Conservation (phyloP, 2,329 filamentous ascomycete species). For the Fusarium gaditjirri region DNA sequence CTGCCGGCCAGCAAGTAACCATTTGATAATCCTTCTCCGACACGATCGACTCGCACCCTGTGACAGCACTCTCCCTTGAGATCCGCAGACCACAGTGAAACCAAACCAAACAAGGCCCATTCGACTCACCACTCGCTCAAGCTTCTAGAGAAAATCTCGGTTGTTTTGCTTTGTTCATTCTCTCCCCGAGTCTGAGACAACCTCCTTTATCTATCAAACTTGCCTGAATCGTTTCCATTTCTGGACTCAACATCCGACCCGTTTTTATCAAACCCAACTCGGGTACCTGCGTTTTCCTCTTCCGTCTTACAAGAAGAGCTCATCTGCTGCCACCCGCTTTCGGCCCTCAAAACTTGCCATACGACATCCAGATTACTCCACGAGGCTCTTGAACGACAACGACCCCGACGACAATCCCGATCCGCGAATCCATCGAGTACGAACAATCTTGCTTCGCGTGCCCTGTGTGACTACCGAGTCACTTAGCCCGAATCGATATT, state of each 20-base stretch:
- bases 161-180: constrained; percentile 37
- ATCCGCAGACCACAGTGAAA: constrained; percentile 29
- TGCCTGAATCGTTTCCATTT: constrained; percentile 37
- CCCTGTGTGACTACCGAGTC: constrained; percentile 12
- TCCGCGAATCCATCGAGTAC: constrained; percentile 20
- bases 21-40: constrained; percentile 15
- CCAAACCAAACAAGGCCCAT: constrained; percentile 21
- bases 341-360: constrained; percentile 42
- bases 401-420: constrained; percentile 5
- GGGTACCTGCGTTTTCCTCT: constrained; percentile 28
- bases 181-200: constrained; percentile 42
- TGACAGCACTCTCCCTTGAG: constrained; percentile 37
- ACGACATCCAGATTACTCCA: constrained; percentile 26
- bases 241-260: constrained; percentile 26
- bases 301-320: constrained; percentile 27
- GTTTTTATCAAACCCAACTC: constrained; percentile 20
- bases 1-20: constrained; percentile 34
- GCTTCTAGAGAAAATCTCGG: constrained; percentile 25
- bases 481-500: not conserved
- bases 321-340: constrained; percentile 41
- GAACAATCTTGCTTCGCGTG: constrained; percentile 12
- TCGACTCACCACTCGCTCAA: constrained; percentile 25
- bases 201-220: constrained; percentile 35
- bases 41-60: constrained; percentile 19
- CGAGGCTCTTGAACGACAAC: constrained; percentile 26